Base-by-base conservation (phyloP, 768 basidiomycete genomes). In the Pulveroboletus sp. region DNA sequence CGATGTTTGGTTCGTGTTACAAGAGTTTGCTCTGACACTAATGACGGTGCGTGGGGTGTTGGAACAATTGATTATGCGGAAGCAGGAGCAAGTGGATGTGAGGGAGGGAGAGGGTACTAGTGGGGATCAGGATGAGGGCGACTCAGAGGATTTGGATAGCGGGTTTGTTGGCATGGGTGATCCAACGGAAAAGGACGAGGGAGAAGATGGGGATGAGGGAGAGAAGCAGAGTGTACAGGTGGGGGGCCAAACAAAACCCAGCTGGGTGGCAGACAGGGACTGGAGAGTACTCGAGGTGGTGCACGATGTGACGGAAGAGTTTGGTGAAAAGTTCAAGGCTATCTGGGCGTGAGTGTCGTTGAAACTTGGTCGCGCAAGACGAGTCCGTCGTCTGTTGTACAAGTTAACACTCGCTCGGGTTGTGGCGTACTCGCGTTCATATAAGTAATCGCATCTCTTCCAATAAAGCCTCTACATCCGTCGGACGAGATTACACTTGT, bases 1-100 rank as follows among this genome's bases (percentile, higher is more conserved):
- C 8, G 82, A 85, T 24, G 52, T 85, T n/a, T 85, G 84, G 82
- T 85, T 77, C 62, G 54, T 76, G 6, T 69, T 86, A 27, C 67
- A 86, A 55, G 81, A 82, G 39, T 86, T 86, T 60, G 55, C 56
- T 12, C 59, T 85, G 56, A 72, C 76, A 7, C 56, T 86, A 54
- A 66, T 66, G 60, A 71, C 76, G 0, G 69, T 86, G 50, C 70
- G 76, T 41, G 68, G 75, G 0, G 73, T 71, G 17, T 63, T 88
- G 37, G 73, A 79, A 56, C 72, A 78, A 48, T 55, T 83, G 33
- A 60, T 64, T 14, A 59, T 78, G 43, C 47, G 59, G 30, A 71
- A 58, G 50, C 63, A 46, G 18, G 51, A 64, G 4, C 31, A 12
- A 8, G 47, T 30, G 2, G 60, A 55, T 9, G 47, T 40, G 15